Percentiles rank a stretch among this genome's conserved stretches.
Conservation (phyloP, 306 rosid genomes). For the Lablab purpureus region DNA sequence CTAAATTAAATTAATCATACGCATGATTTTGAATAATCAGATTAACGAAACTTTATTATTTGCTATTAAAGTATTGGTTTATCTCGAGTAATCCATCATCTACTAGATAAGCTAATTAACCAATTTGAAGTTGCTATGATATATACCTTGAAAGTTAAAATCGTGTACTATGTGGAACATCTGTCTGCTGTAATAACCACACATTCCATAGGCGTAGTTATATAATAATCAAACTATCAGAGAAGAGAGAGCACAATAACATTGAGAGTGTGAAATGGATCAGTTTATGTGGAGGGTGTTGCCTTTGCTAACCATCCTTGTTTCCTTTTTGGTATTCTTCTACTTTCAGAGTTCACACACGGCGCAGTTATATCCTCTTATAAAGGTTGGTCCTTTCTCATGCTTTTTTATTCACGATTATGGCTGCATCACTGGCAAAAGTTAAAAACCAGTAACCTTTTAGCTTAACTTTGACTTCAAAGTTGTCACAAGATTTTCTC, state of each 20-base stretch:
- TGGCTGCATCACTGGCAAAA: neutral
- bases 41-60: neutral
- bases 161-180: too few species aligned
- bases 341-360: constrained; percentile 44
- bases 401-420: constrained; percentile 1
- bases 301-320: constrained; percentile 59
- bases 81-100: neutral
- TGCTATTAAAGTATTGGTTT: neutral
- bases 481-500: neutral
- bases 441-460: neutral
- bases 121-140: too few species aligned
- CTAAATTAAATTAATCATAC: neutral
- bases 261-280: constrained; percentile 48
- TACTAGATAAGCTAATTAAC: neutral
- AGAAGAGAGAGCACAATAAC: neutral
- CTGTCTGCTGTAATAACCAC: neutral
- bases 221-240: neutral
- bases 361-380: constrained; percentile 41
- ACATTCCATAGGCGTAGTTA: neutral
- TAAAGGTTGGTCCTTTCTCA: constrained; percentile 44
- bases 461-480: neutral
- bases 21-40: neutral
- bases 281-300: constrained; percentile 66
- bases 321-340: constrained; percentile 59
- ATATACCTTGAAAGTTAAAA: too few species aligned